A percentile compares a stretch with the other conserved stretches of the same genome.
phyloP scores from a whole-genome alignment of 2,329 filamentous ascomycete genomes.

The Diaporthe ampelina region DNA sequence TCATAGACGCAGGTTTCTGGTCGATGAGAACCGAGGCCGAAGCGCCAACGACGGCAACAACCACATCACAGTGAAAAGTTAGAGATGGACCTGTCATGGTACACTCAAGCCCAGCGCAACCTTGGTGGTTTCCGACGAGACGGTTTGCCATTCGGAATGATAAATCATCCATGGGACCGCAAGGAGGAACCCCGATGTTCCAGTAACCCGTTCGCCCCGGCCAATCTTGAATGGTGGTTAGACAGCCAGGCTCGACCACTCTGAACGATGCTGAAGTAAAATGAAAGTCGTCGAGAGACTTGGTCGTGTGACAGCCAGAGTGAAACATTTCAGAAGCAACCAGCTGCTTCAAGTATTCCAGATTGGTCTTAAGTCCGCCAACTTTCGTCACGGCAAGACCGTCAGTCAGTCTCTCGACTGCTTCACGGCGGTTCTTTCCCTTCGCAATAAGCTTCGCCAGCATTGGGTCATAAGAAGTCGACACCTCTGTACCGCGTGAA shows the following conservation, averaged over 20 bases:
- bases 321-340: not conserved
- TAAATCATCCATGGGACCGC: not conserved
- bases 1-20: not conserved
- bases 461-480: not conserved
- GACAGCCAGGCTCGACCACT: not conserved
- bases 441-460: conserved; percentile 4
- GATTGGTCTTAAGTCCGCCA: not conserved
- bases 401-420: not conserved
- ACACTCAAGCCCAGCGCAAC: conserved; percentile 16
- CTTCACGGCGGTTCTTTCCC: not conserved
- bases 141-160: conserved; percentile 17
- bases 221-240: conserved; percentile 15
- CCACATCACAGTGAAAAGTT: not conserved
- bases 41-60: not conserved
- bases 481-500: not conserved
- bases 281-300: not conserved
- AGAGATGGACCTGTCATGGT: not conserved
- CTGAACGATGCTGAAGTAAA: not conserved
- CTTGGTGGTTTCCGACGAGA: not conserved
- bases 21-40: not conserved
- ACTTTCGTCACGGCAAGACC: not conserved
- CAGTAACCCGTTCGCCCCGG: not conserved
- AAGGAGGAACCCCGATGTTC: conserved; percentile 1
- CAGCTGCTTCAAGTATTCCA: conserved; percentile 1
- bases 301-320: not conserved